A percentile compares a stretch with the other conserved stretches of the same genome.
Conservation (phyloP, 2,329 filamentous ascomycete species). For the Didymella lethalis region DNA sequence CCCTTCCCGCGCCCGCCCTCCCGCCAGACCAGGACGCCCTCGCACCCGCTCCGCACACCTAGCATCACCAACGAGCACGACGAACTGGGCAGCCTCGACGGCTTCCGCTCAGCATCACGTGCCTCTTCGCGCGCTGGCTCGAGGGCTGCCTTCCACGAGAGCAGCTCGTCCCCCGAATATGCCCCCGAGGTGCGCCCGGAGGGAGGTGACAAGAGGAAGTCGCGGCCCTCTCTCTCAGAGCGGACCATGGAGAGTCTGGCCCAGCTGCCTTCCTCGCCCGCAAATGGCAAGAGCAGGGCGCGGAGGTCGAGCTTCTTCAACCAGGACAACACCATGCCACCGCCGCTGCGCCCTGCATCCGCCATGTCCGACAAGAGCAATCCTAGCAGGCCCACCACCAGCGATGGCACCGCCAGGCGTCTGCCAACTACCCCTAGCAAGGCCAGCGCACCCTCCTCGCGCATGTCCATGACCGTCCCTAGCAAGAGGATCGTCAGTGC, state of each 20-base stretch:
- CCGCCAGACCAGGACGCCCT: constrained; percentile 37
- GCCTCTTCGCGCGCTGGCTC: constrained; percentile 52
- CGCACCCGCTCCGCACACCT: constrained; percentile 24
- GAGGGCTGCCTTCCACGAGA: constrained; percentile 41
- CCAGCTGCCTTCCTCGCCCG: constrained; percentile 78
- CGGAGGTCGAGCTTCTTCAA: constrained; percentile 78
- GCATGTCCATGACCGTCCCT: constrained; percentile 47
- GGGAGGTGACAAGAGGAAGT: constrained; percentile 44
- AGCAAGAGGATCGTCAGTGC: constrained; percentile 50
- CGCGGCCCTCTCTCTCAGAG: constrained; percentile 73
- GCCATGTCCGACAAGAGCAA: constrained; percentile 62
- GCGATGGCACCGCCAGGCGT: constrained; percentile 49
- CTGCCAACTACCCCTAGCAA: constrained; percentile 43
- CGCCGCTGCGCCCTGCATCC: constrained; percentile 70
- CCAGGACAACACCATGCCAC: constrained; percentile 65
- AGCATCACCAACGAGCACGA: constrained; percentile 45
- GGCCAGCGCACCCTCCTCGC: constrained; percentile 23
- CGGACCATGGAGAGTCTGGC: constrained; percentile 86
- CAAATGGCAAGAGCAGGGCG: constrained; percentile 61
- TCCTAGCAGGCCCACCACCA: constrained; percentile 61
- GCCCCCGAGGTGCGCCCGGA: constrained; percentile 30
- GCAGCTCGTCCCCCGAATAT: constrained; percentile 29
- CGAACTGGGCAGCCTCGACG: constrained; percentile 53
- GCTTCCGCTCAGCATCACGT: constrained; percentile 54
- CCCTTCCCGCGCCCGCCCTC: constrained; percentile 49